A percentile compares a stretch with the other conserved stretches of the same genome.
Evolutionary conservation across 768 basidiomycete genomes (phyloP).

Genomic region (Boletus barrowsii): DNA sequence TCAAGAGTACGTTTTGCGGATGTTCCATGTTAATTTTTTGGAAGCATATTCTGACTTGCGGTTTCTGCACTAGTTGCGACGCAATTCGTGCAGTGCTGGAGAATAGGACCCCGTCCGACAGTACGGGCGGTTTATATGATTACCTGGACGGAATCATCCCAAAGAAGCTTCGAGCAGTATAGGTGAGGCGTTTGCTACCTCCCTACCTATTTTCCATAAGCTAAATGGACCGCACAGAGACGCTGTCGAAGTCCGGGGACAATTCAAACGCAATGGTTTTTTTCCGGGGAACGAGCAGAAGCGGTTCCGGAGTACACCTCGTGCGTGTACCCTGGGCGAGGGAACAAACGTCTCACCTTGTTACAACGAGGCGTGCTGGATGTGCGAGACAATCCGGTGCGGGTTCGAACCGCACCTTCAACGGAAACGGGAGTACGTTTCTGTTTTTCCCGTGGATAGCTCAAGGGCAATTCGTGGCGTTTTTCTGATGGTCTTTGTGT

Average conservation of each 20-base stretch:
- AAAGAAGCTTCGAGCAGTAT: conserved; percentile 15
- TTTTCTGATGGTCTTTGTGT: conserved; percentile 3
- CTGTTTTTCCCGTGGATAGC: not conserved
- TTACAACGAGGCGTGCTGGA: conserved; percentile 7
- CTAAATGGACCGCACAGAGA: conserved; percentile 8
- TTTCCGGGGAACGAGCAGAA: conserved; percentile 24
- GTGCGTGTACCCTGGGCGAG: conserved; percentile 25
- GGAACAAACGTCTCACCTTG: conserved; percentile 16
- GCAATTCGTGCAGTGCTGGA: conserved; percentile 11
- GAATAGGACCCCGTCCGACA: conserved; percentile 3
- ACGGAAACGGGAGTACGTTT: conserved; percentile 19
- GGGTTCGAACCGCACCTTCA: conserved; percentile 22
- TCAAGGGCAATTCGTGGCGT: too few relatives aligned
- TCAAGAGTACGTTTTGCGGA: not conserved
- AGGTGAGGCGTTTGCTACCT: not conserved
- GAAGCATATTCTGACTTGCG: not conserved
- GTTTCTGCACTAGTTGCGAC: conserved; percentile 9
- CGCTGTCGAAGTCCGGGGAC: conserved; percentile 12
- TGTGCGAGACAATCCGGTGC: conserved; percentile 19
- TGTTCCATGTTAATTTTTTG: not conserved
- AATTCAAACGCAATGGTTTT: not conserved
- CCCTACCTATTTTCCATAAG: not conserved
- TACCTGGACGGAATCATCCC: conserved; percentile 14
- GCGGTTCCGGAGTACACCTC: conserved; percentile 19
- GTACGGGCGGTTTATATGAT: conserved; percentile 20